phyloP scores from a whole-genome alignment of 1,284 basidiomycete genomes.

The Heterobasidion occidentale region DNA sequence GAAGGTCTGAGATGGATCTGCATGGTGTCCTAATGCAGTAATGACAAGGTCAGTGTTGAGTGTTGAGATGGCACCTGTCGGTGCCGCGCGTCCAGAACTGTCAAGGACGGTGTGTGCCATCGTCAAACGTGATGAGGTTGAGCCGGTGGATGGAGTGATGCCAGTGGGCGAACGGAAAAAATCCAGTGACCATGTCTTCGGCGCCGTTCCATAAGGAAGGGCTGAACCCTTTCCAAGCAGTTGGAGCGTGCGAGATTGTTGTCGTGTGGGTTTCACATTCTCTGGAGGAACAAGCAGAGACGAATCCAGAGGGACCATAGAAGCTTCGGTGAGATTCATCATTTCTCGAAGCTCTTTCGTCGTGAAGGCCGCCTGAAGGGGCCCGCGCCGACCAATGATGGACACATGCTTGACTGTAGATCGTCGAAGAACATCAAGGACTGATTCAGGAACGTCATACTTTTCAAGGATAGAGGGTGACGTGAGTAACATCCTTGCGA shows the following conservation, averaged over 20 bases:
- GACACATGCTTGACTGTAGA: slow-evolving; percentile 73
- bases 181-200: slow-evolving; percentile 73
- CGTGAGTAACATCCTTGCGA: slow-evolving; percentile 85
- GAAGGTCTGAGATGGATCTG: slow-evolving; percentile 49
- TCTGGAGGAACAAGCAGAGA: slow-evolving; percentile 33
- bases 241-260: slow-evolving; percentile 60
- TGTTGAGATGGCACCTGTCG: slow-evolving; percentile 49
- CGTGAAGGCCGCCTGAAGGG: slow-evolving; percentile 87
- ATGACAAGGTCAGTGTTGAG: slow-evolving; percentile 74
- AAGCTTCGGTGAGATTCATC: slow-evolving; percentile 67
- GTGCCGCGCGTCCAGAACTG: slow-evolving; percentile 41
- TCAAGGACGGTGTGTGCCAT: slow-evolving; percentile 60
- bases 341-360: slow-evolving; percentile 94
- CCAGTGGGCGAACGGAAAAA: slow-evolving; percentile 70
- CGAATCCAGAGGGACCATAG: slow-evolving; percentile 54
- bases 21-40: slow-evolving; percentile 84
- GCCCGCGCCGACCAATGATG: slow-evolving; percentile 83
- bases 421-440: slow-evolving; percentile 61
- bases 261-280: slow-evolving; percentile 39
- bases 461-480: slow-evolving; percentile 51
- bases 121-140: slow-evolving; percentile 26
- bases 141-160: slow-evolving; percentile 27
- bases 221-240: slow-evolving; percentile 66
- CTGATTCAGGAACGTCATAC: slow-evolving; percentile 78
- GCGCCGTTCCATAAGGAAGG: slow-evolving; percentile 34